Conservation (phyloP, 176 grass and related monocot species). For the Zoysia japonica region DNA sequence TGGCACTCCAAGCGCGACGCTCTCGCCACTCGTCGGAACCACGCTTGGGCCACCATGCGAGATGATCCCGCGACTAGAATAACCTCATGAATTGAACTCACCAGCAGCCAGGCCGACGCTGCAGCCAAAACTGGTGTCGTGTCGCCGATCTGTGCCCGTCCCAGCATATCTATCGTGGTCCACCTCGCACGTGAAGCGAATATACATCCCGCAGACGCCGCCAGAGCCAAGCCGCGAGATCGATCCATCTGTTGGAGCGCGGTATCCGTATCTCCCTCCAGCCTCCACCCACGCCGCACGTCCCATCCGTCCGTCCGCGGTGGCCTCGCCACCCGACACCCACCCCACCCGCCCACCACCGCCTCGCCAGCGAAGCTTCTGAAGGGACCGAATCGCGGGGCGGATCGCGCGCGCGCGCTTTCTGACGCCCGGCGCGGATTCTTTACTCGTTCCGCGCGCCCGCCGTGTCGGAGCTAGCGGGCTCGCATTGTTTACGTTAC, state of each 20-base stretch:
- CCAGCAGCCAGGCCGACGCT: no score
- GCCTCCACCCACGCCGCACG: conserved; percentile 13
- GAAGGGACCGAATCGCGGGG: conserved; percentile 24
- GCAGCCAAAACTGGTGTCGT: no score
- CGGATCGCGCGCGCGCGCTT: neutral
- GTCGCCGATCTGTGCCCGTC: no score
- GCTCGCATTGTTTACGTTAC: neutral
- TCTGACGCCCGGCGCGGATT: neutral
- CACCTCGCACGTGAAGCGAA: conserved; percentile 48
- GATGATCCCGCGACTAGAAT: no score
- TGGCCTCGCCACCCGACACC: neutral
- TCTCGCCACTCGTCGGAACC: no score
- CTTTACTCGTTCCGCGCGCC: neutral
- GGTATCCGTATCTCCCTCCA: neutral
- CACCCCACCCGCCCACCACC: neutral
- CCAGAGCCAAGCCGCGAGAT: neutral
- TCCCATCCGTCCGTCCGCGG: neutral
- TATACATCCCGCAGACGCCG: neutral
- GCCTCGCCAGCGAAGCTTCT: conserved; percentile 60
- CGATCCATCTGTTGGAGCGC: conserved; percentile 8
- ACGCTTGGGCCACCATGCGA: no score
- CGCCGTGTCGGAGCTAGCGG: conserved; percentile 1
- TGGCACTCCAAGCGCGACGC: no score
- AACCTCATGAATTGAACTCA: no score
- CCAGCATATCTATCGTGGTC: conserved; percentile 46